Evolutionary conservation across 768 basidiomycete genomes (phyloP), one percentile per base, ranked within the genome.

Genomic region (Scleroderma bovista): DNA sequence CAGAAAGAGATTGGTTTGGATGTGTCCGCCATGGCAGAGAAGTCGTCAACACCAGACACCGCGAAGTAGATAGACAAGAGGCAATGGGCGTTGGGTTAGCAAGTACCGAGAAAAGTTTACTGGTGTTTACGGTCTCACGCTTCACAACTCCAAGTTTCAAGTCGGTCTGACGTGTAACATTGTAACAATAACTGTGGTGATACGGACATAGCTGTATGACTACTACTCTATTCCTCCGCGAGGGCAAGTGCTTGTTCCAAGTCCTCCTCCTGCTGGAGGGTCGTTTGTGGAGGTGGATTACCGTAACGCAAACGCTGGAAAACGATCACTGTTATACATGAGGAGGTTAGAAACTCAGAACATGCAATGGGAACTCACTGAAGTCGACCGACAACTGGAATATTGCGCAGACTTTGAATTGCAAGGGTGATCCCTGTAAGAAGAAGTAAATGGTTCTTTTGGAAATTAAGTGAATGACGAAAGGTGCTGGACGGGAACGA

Each of bases 1-100:
- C 84, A 86, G 71, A 92, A 92, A 39, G 88, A 78, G 65, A 90
- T 93, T 44, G 88, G 89, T 75, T 88, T 90, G 22, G 67, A 63
- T 39, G 16, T 50, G 55, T 67, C 66, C 41, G 63, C 20, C 66
- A 67, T 67, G 45, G 44, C 51, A 32, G 53, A 55, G 29, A 47
- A 29, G 48, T 66, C 56, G 60, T 51, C 48, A 38, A 57, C 22
- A 48, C 55, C 60, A 55, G 40, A 26, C 55, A 37, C 52, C 46
- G 53, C 51, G 42, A 55, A 46, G 54, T 47, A 17, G 56, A 32
- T 46, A 51, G 52, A 34, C 16, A 39, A 50, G 58, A 50, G 37
- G 47, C 56, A 12, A 62, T 59, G 63, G 56, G 54, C 51, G 64
- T 53, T 60, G 55, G 56, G 56, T 56, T 55, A 29, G 33, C 46